A percentile compares a stretch with the other conserved stretches of the same genome.
Evolutionary conservation across 768 basidiomycete species (phyloP).

Genomic region (Mrakia blollopis): DNA sequence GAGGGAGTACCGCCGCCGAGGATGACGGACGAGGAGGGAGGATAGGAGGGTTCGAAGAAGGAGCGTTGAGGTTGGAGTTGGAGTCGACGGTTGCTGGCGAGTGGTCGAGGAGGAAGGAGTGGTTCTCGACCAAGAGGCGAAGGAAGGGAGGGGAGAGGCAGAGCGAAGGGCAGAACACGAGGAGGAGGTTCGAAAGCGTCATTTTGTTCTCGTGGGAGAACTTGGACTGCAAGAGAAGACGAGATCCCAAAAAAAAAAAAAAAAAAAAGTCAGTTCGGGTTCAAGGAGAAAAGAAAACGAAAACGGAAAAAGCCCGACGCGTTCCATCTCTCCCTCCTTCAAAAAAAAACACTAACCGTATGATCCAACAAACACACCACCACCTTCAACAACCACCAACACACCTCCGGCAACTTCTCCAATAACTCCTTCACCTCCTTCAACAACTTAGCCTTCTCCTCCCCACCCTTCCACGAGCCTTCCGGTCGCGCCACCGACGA

Average conservation of each 20-base stretch:
- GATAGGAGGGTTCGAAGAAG: slow-evolving; percentile 1
- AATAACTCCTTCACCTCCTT: slow-evolving; percentile 61
- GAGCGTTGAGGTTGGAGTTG: not conserved
- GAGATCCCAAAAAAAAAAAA: not conserved
- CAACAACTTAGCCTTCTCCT: slow-evolving; percentile 44
- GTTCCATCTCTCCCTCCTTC: too few species aligned
- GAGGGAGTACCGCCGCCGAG: too few species aligned
- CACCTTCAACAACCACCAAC: slow-evolving; percentile 76
- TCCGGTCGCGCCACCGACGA: slow-evolving; percentile 21
- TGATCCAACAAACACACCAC: slow-evolving; percentile 53
- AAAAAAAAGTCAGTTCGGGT: not conserved
- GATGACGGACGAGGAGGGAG: not conserved
- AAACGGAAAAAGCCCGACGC: not conserved
- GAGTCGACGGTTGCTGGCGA: not conserved
- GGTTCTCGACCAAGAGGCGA: slow-evolving; percentile 32
- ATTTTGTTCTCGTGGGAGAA: slow-evolving; percentile 75
- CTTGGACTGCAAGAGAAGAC: slow-evolving; percentile 58
- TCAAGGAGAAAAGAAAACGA: too few species aligned
- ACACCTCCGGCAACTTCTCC: slow-evolving; percentile 66
- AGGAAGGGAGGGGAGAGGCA: slow-evolving; percentile 49
- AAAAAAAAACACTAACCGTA: slow-evolving; percentile 27
- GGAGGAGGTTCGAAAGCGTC: slow-evolving; percentile 80
- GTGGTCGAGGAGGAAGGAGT: slow-evolving; percentile 11
- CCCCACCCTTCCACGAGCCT: slow-evolving; percentile 14
- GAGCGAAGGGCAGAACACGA: slow-evolving; percentile 82